A percentile compares a stretch with the other conserved stretches of the same genome.
Evolutionary conservation across 2,329 filamentous ascomycete genomes (phyloP).

Genomic region (Pleomassaria siparia): DNA sequence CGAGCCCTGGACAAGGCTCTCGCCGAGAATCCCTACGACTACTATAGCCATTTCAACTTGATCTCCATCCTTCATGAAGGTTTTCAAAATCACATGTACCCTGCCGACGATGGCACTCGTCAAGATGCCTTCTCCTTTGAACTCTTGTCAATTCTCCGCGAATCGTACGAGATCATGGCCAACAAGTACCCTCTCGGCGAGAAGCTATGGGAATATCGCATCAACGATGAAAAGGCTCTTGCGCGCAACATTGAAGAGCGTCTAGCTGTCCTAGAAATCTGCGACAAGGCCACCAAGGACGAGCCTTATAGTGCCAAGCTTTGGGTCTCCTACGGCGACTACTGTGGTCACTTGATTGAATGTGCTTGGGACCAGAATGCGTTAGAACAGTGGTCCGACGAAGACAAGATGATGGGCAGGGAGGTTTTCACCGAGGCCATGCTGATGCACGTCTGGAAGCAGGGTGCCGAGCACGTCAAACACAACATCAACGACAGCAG

Average conservation of each 20-base stretch:
- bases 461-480: slow-evolving; percentile 70
- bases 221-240: slow-evolving; percentile 69
- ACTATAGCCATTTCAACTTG: slow-evolving; percentile 51
- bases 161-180: slow-evolving; percentile 61
- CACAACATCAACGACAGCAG: slow-evolving; percentile 78
- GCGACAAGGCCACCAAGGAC: slow-evolving; percentile 67
- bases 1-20: slow-evolving; percentile 47
- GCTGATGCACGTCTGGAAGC: slow-evolving; percentile 69
- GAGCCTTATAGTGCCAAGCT: slow-evolving; percentile 73
- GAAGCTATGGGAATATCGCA: slow-evolving; percentile 74
- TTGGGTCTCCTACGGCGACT: slow-evolving; percentile 79
- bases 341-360: slow-evolving; percentile 70
- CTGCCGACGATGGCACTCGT: slow-evolving; percentile 29
- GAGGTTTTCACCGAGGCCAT: slow-evolving; percentile 71
- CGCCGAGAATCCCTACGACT: slow-evolving; percentile 52
- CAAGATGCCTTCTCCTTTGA: slow-evolving; percentile 46
- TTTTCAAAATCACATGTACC: slow-evolving; percentile 45
- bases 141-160: slow-evolving; percentile 48
- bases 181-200: slow-evolving; percentile 71
- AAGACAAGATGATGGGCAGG: slow-evolving; percentile 68
- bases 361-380: slow-evolving; percentile 60
- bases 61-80: slow-evolving; percentile 53
- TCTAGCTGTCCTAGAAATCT: slow-evolving; percentile 70
- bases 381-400: slow-evolving; percentile 56
- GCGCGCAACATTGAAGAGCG: slow-evolving; percentile 66